Evolutionary conservation across 805 yeast genomes (phyloP).

Genomic region (Candida oleophila): DNA sequence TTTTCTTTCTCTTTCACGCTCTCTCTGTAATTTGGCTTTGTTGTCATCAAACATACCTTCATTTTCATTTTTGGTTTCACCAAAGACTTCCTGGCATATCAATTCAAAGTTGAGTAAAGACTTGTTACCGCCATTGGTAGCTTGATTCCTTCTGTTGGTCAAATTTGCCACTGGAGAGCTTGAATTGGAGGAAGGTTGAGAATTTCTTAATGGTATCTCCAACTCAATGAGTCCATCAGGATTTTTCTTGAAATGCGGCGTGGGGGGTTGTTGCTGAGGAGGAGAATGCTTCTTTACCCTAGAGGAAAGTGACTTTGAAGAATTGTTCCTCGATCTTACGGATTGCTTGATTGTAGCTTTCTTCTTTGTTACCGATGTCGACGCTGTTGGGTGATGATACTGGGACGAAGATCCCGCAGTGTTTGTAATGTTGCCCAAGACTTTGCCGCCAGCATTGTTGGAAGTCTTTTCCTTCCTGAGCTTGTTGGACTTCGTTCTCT

Average conservation of each 20-base stretch:
- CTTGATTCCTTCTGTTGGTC: background rate
- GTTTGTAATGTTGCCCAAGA: constrained; percentile 34
- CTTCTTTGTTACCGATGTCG: constrained; percentile 38
- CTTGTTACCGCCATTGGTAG: constrained; percentile 13
- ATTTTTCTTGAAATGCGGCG: constrained; percentile 10
- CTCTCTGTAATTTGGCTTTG: constrained; percentile 15
- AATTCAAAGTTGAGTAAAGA: constrained; percentile 29
- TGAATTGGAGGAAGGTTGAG: background rate
- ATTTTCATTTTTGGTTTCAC: constrained; percentile 15
- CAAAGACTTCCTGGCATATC: constrained; percentile 33
- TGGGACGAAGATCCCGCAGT: constrained; percentile 16
- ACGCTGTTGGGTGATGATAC: constrained; percentile 20
- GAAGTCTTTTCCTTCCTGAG: constrained; percentile 13
- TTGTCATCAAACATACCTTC: constrained; percentile 8
- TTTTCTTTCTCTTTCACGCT: constrained; percentile 17
- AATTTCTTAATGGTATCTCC: background rate
- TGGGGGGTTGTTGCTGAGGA: constrained; percentile 10
- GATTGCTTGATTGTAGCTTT: constrained; percentile 25
- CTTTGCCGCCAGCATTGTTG: constrained; percentile 6
- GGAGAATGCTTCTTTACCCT: constrained; percentile 4
- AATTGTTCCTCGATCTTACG: constrained; percentile 22
- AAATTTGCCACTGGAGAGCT: background rate
- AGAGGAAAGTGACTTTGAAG: constrained; percentile 14
- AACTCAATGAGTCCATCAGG: constrained; percentile 6
- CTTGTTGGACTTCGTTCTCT: constrained; percentile 14